Evolutionary conservation across 2,329 filamentous ascomycete genomes (phyloP), one percentile per base, ranked within the genome.

Genomic region (Alternaria postmessia): DNA sequence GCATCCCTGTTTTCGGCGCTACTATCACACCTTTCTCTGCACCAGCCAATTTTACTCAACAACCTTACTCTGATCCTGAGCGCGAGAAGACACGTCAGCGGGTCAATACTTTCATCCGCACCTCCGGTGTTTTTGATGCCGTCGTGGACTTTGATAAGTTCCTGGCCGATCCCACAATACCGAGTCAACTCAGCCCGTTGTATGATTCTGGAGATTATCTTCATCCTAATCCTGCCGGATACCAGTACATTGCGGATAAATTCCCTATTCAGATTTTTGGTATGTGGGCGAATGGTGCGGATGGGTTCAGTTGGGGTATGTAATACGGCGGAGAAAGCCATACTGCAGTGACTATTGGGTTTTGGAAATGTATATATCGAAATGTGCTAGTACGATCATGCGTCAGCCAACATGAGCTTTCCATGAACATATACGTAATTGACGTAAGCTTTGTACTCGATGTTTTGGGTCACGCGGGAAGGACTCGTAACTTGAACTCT

Each of bases 171-270:
- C 80, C 82, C 14, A 75, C 75, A 4, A 80, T 82, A 28, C 76
- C 78, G 20, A 82, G 80, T n/a, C 79, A 67, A 53, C 68, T 91
- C 71, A 80, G 79, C 22, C 70, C 73, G 12, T 69, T 81, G 59
- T 89, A 83, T 65, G 84, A 91, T 65, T 83, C 84, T 1, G 89
- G 89, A 0, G 89, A 91, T 75, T 88, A 88, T 71, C 72, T 91
- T 69, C 89, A 91, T 79, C 86, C 87, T 0, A 89, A 85, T 71
- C 82, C 83, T 0, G 78, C 72, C 3, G 88, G 87, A 0, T 91
- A 89, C 72, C 82, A 87, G 71, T 81, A 81, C 1, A 78, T 91
- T 69, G 88, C 88, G 1, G 81, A 87, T 58, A 74, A 75, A 52
- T 89, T 91, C 63, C 86, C 87, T 0, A 63, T 90, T 44, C 78